These are phyloP conservation scores for Calocybe indica DNA, from an alignment of 768 basidiomycete genomes.

Conservation along the genomic window DNA sequence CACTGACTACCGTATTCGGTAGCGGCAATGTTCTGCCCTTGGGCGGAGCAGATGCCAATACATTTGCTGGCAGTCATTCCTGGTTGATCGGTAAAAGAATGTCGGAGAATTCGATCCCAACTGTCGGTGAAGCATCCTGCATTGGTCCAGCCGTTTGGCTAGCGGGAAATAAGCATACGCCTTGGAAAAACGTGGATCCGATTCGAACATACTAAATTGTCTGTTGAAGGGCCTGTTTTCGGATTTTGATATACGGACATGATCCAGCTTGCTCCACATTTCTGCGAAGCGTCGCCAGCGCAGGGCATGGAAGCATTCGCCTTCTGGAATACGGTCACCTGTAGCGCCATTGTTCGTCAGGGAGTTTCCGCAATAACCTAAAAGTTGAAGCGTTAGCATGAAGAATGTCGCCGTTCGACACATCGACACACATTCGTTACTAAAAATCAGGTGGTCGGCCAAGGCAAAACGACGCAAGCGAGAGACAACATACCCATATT, in stretches of 20 bases:
- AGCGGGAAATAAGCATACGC: not conserved
- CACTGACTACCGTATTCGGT: slow-evolving; percentile 28
- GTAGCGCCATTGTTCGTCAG: slow-evolving; percentile 25
- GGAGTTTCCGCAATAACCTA: slow-evolving; percentile 21
- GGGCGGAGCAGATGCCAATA: slow-evolving; percentile 17
- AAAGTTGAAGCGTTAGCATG: not conserved
- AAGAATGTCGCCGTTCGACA: not conserved
- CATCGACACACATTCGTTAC: slow-evolving; percentile 7
- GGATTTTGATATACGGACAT: slow-evolving; percentile 13
- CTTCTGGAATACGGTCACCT: slow-evolving; percentile 14
- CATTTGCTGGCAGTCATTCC: slow-evolving; percentile 27
- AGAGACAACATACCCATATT: slow-evolving; percentile 20
- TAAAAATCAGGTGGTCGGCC: not conserved
- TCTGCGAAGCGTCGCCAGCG: slow-evolving; percentile 9
- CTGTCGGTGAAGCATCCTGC: slow-evolving; percentile 27
- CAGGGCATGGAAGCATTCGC: slow-evolving; percentile 16
- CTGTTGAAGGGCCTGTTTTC: not conserved
- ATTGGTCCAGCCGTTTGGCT: slow-evolving; percentile 17
- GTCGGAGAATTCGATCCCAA: slow-evolving; percentile 22
- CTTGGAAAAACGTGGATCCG: not conserved
- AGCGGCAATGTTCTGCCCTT: slow-evolving; percentile 25
- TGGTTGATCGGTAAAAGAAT: slow-evolving; percentile 8
- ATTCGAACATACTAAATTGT: not conserved
- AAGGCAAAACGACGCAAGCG: not conserved
- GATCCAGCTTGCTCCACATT: slow-evolving; percentile 12